These are phyloP conservation scores for Mycena amicta DNA, from an alignment of 768 basidiomycete species.

Conservation along the genomic window DNA sequence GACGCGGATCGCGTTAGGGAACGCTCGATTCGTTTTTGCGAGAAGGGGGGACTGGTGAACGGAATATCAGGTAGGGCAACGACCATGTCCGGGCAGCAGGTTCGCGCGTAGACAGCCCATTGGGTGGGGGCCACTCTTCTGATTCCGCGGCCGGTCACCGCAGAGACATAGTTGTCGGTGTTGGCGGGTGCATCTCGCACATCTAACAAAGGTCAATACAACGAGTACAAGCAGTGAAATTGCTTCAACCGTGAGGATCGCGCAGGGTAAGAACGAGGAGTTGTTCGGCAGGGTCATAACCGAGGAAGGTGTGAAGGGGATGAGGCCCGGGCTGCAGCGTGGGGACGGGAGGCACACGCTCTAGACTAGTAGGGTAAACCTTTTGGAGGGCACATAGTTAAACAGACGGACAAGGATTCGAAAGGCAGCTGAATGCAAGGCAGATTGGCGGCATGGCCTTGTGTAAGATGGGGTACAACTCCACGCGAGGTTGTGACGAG, in stretches of 20 bases:
- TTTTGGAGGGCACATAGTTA: constrained; percentile 5
- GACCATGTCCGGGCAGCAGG: constrained; percentile 68
- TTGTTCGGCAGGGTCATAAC: constrained; percentile 49
- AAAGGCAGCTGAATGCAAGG: constrained; percentile 73
- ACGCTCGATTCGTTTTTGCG: constrained; percentile 79
- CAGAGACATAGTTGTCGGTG: constrained; percentile 56
- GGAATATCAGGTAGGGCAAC: constrained; percentile 74
- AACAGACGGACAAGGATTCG: constrained; percentile 74
- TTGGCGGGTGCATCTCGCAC: constrained; percentile 73
- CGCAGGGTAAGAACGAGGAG: constrained; percentile 63
- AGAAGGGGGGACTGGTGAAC: constrained; percentile 63
- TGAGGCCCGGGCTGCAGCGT: constrained; percentile 53
- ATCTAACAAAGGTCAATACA: no score
- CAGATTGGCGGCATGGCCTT: constrained; percentile 56
- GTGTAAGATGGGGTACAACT: constrained; percentile 70
- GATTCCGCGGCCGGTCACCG: constrained; percentile 66
- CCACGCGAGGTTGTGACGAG: constrained; percentile 72
- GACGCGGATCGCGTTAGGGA: constrained; percentile 67
- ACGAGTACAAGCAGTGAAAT: no score
- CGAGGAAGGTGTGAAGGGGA: constrained; percentile 69
- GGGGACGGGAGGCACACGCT: constrained; percentile 67
- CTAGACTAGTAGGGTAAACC: constrained; percentile 47
- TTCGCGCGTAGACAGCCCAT: constrained; percentile 57
- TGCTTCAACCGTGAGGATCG: constrained; percentile 67
- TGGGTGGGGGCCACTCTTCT: constrained; percentile 60